phyloP scores from a whole-genome alignment of 2,329 filamentous ascomycete genomes.

The Diaporthe citriasiana region DNA sequence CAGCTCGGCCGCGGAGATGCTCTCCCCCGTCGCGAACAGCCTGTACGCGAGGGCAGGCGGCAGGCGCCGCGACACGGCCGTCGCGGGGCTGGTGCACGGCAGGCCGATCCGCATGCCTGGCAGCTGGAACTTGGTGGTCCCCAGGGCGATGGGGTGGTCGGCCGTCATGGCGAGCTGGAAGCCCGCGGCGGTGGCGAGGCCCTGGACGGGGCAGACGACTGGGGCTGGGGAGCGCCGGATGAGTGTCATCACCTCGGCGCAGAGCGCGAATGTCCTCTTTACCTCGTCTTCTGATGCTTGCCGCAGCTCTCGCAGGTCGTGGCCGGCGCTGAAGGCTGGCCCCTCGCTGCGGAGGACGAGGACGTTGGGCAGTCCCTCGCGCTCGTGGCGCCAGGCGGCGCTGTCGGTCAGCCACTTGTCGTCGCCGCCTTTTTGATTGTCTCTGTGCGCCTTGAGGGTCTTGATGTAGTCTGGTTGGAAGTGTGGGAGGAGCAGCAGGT shows the following conservation, averaged over 20 bases:
- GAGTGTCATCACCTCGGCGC: constrained; percentile 51
- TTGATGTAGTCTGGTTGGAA: constrained; percentile 46
- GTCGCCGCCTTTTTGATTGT: accelerated
- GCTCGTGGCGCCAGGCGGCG: constrained; percentile 45
- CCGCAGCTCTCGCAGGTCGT: constrained; percentile 50
- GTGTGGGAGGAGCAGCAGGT: constrained; percentile 48
- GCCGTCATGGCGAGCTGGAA: constrained; percentile 52
- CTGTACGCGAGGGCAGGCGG: constrained; percentile 47
- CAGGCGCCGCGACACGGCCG: constrained; percentile 48
- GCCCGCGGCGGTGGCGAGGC: constrained; percentile 51
- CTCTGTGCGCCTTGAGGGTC: constrained; percentile 38
- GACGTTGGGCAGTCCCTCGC: constrained; percentile 48
- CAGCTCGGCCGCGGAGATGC: constrained; percentile 46
- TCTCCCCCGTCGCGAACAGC: constrained; percentile 50
- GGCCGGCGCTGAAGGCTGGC: constrained; percentile 51
- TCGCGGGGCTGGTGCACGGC: constrained; percentile 51
- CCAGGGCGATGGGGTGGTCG: constrained; percentile 48
- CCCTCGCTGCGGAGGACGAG: constrained; percentile 51
- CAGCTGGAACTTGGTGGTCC: constrained; percentile 43
- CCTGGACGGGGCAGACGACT: constrained; percentile 51
- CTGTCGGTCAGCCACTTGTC: constrained; percentile 50
- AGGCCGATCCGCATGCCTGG: constrained; percentile 51
- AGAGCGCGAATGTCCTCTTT: constrained; percentile 48
- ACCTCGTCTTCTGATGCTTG: constrained; percentile 36
- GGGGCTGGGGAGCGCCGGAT: constrained; percentile 51